Conservation (phyloP, 768 basidiomycete genomes). For the Boletus coccyginus region DNA sequence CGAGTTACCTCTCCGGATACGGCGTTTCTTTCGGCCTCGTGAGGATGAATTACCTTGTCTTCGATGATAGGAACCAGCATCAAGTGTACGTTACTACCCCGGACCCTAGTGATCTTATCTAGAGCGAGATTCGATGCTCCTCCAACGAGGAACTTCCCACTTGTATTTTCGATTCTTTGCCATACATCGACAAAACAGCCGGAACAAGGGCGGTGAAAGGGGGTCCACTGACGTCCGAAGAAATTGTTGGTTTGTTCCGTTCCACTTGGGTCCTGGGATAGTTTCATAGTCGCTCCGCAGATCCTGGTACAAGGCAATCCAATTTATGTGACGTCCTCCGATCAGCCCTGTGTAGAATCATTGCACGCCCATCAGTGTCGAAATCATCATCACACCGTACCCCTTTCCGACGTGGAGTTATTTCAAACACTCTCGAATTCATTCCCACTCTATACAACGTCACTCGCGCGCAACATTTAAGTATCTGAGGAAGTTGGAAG, state of each 20-base stretch:
- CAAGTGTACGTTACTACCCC: not conserved
- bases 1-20: constrained; percentile 74
- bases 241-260: constrained; percentile 48
- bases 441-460: constrained; percentile 82
- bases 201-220: constrained; percentile 37
- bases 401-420: constrained; percentile 14
- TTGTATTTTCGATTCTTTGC: constrained; percentile 31
- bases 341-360: constrained; percentile 43
- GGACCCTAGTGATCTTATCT: not conserved
- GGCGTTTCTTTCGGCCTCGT: constrained; percentile 92
- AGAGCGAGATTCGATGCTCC: constrained; percentile 4
- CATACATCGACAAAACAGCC: constrained; percentile 26
- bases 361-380: constrained; percentile 16
- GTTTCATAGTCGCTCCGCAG: constrained; percentile 29
- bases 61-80: constrained; percentile 71
- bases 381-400: constrained; percentile 6
- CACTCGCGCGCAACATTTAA: constrained; percentile 67
- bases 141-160: constrained; percentile 22
- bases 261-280: not conserved
- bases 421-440: constrained; percentile 76
- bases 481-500: constrained; percentile 47
- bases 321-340: constrained; percentile 66
- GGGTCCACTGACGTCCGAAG: constrained; percentile 48
- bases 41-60: constrained; percentile 93
- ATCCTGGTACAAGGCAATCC: constrained; percentile 72